Evolutionary conservation across 2,329 filamentous ascomycete species (phyloP), one percentile per base, ranked within the genome.

Genomic region (Pseudogymnoascus sp.): DNA sequence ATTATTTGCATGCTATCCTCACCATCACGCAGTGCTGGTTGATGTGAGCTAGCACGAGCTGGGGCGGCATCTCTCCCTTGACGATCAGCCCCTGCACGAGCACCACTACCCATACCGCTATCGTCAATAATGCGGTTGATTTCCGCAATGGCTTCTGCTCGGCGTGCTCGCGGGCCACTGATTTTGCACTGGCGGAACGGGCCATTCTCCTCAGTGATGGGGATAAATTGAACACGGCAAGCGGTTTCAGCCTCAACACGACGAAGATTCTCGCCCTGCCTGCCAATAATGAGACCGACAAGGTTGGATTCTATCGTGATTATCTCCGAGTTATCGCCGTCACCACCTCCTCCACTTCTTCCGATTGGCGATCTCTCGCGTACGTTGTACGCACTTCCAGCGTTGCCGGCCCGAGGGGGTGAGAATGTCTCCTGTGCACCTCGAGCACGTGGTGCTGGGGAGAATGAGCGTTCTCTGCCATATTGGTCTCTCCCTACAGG

Each of bases 1-100:
- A 96, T 94, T 69, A 96, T 95, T 74, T 96, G 90, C 71, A 91
- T 86, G 70, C 86, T 90, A 68, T 93, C 89, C 73, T 96, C 91
- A 63, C 88, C 89, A 63, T 93, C 89, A 64, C 87, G 84, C 62
- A 89, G 78, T 43, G 82, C 80, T 59, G 80, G 76, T 63, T 73
- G 71, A 38, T 73, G 70, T 8, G 71, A 71, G 58, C 67, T 65
- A 28, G 64, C 68, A 57, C 70, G 68, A 12, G 60, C 58, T 38
- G 67, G 63, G 33, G 69, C 65, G 47, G 70, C 65, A 50, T 73
- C 71, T 63, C 71, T 67, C 53, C 74, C 73, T 61, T 67, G 73
- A 64, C 73, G 69, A 58, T 70, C 71, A 35, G 74, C 70, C 38
- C 75, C 77, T 35, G 74, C 69, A 60, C 77, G 76, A 64, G 78